Percentiles rank a stretch among this genome's conserved stretches.
Conservation (phyloP, 306 rosid species). For the Vigna angularis region DNA sequence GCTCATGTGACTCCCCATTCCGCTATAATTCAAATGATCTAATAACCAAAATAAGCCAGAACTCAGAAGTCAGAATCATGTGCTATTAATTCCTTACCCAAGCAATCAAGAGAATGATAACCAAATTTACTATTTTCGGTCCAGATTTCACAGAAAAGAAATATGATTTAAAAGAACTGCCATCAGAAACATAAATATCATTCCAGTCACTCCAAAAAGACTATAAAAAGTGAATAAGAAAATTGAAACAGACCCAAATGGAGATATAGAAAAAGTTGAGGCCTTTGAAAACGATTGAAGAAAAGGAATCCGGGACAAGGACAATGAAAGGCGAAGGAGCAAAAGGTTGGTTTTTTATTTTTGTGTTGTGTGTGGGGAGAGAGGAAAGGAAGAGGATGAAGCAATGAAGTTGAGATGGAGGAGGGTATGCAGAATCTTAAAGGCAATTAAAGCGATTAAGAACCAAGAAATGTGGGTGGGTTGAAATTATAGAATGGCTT, state of each 20-base stretch:
- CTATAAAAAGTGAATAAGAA: constrained; percentile 7
- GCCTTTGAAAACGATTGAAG: constrained; percentile 59
- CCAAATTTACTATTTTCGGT: neutral
- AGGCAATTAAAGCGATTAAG: constrained; percentile 51
- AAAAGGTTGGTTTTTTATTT: constrained; percentile 22
- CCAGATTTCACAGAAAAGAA: constrained; percentile 20
- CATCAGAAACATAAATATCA: constrained; percentile 29
- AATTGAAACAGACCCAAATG: constrained; percentile 51
- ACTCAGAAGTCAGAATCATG: constrained; percentile 35
- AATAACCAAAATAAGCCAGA: constrained; percentile 32
- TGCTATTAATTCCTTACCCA: constrained; percentile 11
- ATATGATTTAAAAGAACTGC: neutral
- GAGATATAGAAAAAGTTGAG: constrained; percentile 41
- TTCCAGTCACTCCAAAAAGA: constrained; percentile 28
- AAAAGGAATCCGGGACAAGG: constrained; percentile 27
- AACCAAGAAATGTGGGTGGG: constrained; percentile 51
- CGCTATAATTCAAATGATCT: constrained; percentile 46
- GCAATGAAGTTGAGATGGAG: constrained; percentile 45
- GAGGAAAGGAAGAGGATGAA: constrained; percentile 5
- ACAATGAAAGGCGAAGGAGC: constrained; percentile 42
- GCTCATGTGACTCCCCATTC: constrained; percentile 88
- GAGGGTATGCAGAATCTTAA: constrained; percentile 66
- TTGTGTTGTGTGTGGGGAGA: neutral
- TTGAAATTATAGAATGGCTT: constrained; percentile 66
- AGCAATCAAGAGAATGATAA: constrained; percentile 7